Conservation (phyloP, 1,284 basidiomycete genomes). For the Kwoniella shivajii region DNA sequence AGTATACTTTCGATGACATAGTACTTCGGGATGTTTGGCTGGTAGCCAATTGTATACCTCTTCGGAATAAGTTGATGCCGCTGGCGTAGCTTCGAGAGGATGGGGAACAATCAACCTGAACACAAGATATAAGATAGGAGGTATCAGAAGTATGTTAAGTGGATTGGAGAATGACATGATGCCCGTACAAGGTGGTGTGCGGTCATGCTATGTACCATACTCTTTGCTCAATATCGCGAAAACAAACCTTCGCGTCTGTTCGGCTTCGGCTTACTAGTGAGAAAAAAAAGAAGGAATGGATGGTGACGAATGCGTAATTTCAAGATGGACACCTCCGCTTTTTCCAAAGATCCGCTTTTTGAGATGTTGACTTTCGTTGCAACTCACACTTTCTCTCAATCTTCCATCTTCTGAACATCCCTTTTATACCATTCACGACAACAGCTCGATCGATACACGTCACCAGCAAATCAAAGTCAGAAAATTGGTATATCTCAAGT, state of each 20-base stretch:
- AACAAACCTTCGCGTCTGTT: not conserved
- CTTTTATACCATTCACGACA: not conserved
- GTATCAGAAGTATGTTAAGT: conserved; percentile 66
- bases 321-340: not conserved
- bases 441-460: too few species aligned
- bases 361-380: not conserved
- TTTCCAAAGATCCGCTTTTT: not conserved
- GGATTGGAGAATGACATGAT: conserved; percentile 47
- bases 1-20: conserved; percentile 74
- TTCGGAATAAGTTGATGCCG: conserved; percentile 32
- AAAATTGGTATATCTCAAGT: not conserved
- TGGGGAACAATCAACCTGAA: conserved; percentile 72
- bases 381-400: not conserved
- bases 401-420: not conserved
- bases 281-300: not conserved
- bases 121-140: conserved; percentile 74
- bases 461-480: not conserved
- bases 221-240: not conserved
- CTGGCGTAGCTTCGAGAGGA: conserved; percentile 11
- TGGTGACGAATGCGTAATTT: conserved; percentile 2
- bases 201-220: not conserved
- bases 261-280: too few species aligned
- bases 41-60: conserved; percentile 84
- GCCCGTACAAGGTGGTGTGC: not conserved
- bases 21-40: conserved; percentile 70